Evolutionary conservation across 768 basidiomycete species (phyloP), one percentile per base, ranked within the genome.

Genomic region (Rhodotorula sphaerocarpa): DNA sequence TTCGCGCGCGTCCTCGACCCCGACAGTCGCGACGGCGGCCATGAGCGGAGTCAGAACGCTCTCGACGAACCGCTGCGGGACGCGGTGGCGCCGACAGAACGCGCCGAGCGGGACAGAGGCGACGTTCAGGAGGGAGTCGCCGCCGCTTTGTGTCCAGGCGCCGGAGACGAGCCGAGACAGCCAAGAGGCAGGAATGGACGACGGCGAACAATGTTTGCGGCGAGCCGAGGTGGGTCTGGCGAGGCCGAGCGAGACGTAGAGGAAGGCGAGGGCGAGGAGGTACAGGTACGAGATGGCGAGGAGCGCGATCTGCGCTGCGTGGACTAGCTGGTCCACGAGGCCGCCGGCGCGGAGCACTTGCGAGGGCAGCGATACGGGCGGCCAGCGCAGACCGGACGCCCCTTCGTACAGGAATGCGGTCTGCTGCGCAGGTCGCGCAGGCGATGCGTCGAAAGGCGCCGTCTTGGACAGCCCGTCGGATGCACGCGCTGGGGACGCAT

Each of bases 11-110:
- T 82, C 82, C 18, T 18, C 31, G 20, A 33, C 21, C 20, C 33
- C 33, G n/a, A 51, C 50, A 15, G 50, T 36, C 60, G 85, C 85
- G 6, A 88, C 82, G 0, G 84, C 85, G 27, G 85, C 85, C 71
- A 86, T 86, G 42, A 88, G 71, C 0, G 86, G 85, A 1, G 83
- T 70, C 47, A 88, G 72, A 1, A 87, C 76, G 27, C 30, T 30
- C 10, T 50, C 48, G 31, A 7, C 30, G 9, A 50, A n/a, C 21
- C 31, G 77, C 77, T 65, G 67, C 83, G 84, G 86, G 0, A 76
- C 71, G 16, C 66, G 55, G 64, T 86, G 66, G 9, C 58, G 27
- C 16, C 3, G 10, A 5, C 54, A 43, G 45, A 48, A 67, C 3
- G 14, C 25, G 14, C 53, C 50, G 30, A 67, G 50, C 31, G 54